Evolutionary conservation across 306 rosid species (phyloP).

Genomic region (Elaeagnus macrophylla): DNA sequence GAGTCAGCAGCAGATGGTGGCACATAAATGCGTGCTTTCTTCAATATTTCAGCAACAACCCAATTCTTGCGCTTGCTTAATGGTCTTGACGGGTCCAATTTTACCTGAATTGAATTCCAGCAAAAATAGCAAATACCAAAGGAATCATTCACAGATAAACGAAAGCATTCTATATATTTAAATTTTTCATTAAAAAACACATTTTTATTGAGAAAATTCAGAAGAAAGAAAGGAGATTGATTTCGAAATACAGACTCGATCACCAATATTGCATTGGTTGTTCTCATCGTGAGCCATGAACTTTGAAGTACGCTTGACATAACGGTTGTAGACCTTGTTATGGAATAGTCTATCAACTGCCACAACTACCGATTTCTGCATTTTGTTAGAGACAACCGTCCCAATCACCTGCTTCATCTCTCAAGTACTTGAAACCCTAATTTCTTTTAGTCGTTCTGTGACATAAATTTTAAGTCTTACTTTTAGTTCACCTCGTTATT

Average conservation of each 20-base stretch:
- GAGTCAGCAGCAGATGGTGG: constrained; percentile 30
- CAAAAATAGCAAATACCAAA: no score
- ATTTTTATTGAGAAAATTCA: not conserved
- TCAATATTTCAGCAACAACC: constrained; percentile 78
- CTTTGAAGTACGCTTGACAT: constrained; percentile 79
- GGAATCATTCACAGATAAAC: not conserved
- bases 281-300: constrained; percentile 89
- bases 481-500: no score
- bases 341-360: constrained; percentile 75
- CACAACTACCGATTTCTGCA: constrained; percentile 95
- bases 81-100: constrained; percentile 69
- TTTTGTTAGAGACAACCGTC: constrained; percentile 86
- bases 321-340: constrained; percentile 63
- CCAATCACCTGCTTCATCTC: constrained; percentile 85
- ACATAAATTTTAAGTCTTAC: no score
- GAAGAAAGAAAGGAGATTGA: not conserved
- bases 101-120: constrained; percentile 38
- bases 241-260: constrained; percentile 33
- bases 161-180: not conserved
- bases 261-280: constrained; percentile 65
- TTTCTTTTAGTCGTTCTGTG: not conserved
- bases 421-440: constrained; percentile 1
- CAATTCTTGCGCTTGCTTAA: constrained; percentile 78
- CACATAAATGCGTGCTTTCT: constrained; percentile 68
- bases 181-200: not conserved